Evolutionary conservation across 805 yeast species (phyloP), one percentile per base, ranked within the genome.

Genomic region (Barnettozyma pratensis): DNA sequence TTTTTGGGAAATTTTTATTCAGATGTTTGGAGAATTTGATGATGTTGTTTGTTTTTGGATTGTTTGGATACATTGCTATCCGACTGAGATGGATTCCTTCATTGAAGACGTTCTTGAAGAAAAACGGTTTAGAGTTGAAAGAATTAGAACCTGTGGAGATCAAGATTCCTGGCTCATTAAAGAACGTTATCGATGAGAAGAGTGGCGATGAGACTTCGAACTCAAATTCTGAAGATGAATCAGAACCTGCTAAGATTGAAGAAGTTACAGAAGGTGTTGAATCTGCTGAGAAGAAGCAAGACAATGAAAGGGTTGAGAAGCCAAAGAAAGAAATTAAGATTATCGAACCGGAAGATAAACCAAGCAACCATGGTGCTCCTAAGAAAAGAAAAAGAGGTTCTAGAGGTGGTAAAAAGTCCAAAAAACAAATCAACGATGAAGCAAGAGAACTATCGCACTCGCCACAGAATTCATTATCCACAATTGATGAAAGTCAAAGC

Each of bases 361-460:
- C 58, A 7, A 38, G 38, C 52, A 41, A 64, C 51, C 42, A 50
- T 11, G 61, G 67, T 2, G 9, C 12, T 25, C 68, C 73, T 46
- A 83, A 80, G 65, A 83, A 77, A 58, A 73, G 96, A 29, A 90
- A 87, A 61, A 76, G 97, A 60, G 97, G 97, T 5, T 74, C 85
- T 8, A 72, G 97, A 50, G 96, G 96, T 11, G 96, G 96, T 0
- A 81, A 81, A 56, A 77, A 85, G 58, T 66, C 76, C 42, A 79
- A 73, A 53, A 57, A 37, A 37, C 26, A 29, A 27, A 45, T 19
- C 30, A 38, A 11, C 28, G 53, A 48, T 32, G 32, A 37, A 10
- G 44, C 42, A 6, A 28, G 6, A 11, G 26, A 32, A n/a, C 19
- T 19, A 12, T n/a, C 42, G 4, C 42, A 47, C 25, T 41, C 50